Percentiles rank a stretch among this genome's conserved stretches.
phyloP scores from a whole-genome alignment of 2,329 filamentous ascomycete genomes.

The Chalara sp. region DNA sequence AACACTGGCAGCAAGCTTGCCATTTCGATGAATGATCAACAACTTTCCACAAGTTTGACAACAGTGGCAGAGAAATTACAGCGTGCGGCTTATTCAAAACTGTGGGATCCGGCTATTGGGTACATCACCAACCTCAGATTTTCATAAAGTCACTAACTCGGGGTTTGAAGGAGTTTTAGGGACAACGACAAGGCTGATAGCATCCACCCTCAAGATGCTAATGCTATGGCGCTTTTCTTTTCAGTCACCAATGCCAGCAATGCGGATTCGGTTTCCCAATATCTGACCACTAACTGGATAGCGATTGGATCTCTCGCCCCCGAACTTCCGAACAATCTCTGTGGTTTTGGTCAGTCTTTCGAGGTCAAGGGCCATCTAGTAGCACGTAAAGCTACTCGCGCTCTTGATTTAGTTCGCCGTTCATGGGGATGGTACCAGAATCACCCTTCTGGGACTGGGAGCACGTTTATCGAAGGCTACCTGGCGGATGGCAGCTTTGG shows the following conservation, averaged over 20 bases:
- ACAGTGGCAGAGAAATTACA: slow-evolving; percentile 14
- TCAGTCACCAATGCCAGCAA: slow-evolving; percentile 13
- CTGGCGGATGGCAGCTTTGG: slow-evolving; percentile 48
- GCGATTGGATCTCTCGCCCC: slow-evolving; percentile 47
- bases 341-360: slow-evolving; percentile 50
- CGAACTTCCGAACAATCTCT: slow-evolving; percentile 48
- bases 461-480: slow-evolving; percentile 54
- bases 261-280: slow-evolving; percentile 31
- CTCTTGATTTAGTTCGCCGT: slow-evolving; percentile 47
- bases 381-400: slow-evolving; percentile 39
- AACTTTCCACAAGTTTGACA: slow-evolving; percentile 10
- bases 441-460: slow-evolving; percentile 49
- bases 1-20: slow-evolving; percentile 39
- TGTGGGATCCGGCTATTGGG: slow-evolving; percentile 17
- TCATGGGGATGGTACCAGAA: slow-evolving; percentile 56
- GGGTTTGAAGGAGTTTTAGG: slow-evolving; percentile 19
- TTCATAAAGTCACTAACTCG: neutral
- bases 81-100: slow-evolving; percentile 13
- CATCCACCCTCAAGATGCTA: slow-evolving; percentile 54
- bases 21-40: slow-evolving; percentile 28
- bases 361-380: slow-evolving; percentile 52
- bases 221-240: slow-evolving; percentile 43
- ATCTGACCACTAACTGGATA: slow-evolving; percentile 36
- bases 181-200: slow-evolving; percentile 40
- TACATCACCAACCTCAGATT: slow-evolving; percentile 1